Conservation (phyloP, 495 filamentous ascomycete species). For the Aspergillus leporis region DNA sequence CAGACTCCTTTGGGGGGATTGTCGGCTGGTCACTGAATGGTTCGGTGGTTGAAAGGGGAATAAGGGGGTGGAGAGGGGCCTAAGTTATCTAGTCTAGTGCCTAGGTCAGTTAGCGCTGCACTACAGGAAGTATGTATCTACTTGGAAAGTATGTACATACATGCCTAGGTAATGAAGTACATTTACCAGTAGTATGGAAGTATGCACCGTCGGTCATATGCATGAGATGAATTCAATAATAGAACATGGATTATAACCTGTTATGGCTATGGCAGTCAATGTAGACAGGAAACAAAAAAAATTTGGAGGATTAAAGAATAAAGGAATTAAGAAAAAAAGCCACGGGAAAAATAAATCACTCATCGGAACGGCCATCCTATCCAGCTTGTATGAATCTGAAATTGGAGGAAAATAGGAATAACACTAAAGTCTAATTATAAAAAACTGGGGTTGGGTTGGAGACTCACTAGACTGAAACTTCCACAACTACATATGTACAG, state of each 20-base stretch:
- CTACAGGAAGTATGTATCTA: neutral
- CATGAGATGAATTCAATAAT: neutral
- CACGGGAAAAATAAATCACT: neutral
- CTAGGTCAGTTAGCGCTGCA: neutral
- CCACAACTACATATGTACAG: neutral
- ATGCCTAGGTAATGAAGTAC: neutral
- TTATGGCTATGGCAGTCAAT: neutral
- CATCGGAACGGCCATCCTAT: neutral
- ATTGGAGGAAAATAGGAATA: neutral
- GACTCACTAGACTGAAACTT: neutral
- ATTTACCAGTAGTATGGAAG: neutral
- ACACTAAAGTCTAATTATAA: neutral
- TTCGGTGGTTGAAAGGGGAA: slow-evolving; percentile 4
- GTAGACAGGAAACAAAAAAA: neutral
- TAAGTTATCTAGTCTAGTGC: neutral
- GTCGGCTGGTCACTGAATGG: neutral
- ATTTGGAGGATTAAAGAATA: too few species aligned
- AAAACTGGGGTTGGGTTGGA: slow-evolving; percentile 1
- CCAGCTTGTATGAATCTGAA: neutral
- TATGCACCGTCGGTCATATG: neutral
- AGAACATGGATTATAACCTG: neutral
- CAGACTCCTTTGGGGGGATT: neutral
- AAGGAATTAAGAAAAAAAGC: neutral
- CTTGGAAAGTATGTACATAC: neutral
- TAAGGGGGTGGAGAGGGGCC: neutral